Conservation (phyloP, 768 basidiomycete species). For the Ephemerocybe angulata region DNA sequence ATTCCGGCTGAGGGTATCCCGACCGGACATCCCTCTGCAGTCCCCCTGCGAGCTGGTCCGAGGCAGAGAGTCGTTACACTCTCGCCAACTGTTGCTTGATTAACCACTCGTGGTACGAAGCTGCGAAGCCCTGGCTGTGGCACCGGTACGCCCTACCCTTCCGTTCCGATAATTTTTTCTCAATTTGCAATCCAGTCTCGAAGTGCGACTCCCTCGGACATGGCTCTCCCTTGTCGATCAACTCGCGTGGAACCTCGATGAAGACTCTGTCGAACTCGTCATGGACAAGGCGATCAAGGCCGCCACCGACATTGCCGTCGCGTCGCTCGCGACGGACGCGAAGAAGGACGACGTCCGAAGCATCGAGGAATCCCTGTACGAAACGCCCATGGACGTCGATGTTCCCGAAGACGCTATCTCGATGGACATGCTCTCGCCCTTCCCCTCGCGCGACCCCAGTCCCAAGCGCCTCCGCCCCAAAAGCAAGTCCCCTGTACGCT, state of each 20-base stretch:
- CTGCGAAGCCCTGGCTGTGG: constrained; percentile 90
- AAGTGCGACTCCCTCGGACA: constrained; percentile 77
- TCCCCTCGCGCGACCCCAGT: constrained; percentile 79
- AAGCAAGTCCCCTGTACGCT: constrained; percentile 78
- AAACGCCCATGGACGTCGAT: constrained; percentile 48
- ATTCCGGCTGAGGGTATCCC: constrained; percentile 49
- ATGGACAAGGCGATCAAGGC: constrained; percentile 67
- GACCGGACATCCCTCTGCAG: constrained; percentile 66
- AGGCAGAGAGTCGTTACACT: constrained; percentile 59
- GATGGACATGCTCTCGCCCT: constrained; percentile 72
- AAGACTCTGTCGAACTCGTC: constrained; percentile 58
- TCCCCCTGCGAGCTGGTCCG: constrained; percentile 71
- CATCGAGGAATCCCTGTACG: constrained; percentile 59
- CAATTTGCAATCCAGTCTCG: constrained; percentile 38
- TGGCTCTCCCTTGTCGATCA: constrained; percentile 83
- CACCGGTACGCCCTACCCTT: constrained; percentile 42
- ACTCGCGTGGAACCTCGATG: constrained; percentile 69
- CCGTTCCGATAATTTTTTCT: constrained; percentile 4
- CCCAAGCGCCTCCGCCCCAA: constrained; percentile 71
- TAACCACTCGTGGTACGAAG: constrained; percentile 72
- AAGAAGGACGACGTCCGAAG: constrained; percentile 42
- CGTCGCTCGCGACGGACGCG: constrained; percentile 36
- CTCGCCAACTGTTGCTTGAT: constrained; percentile 73
- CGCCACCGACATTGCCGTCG: constrained; percentile 60
- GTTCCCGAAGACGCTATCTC: constrained; percentile 70